A percentile compares a stretch with the other conserved stretches of the same genome.
Evolutionary conservation across 208 protist species (phyloP).

Genomic region (Leishmania aethiopica): DNA sequence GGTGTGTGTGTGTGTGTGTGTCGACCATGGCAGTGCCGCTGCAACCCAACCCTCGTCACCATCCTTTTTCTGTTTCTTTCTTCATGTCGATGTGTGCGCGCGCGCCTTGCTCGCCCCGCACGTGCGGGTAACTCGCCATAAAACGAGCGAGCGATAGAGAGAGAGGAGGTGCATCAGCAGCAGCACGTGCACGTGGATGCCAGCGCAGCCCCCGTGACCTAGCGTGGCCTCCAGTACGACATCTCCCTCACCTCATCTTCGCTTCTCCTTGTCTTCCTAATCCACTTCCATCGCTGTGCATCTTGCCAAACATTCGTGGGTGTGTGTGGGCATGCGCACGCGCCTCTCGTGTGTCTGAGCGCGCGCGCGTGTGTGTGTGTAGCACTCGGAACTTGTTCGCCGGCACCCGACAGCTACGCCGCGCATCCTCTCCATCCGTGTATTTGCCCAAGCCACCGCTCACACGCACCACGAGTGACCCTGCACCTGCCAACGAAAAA

Average conservation of each 20-base stretch:
- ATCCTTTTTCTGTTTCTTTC: background rate
- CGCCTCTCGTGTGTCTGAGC: background rate
- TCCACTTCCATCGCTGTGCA: background rate
- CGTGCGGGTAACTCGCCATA: too few species aligned
- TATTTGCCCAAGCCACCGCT: background rate
- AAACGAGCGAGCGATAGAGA: too few species aligned
- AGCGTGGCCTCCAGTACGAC: background rate
- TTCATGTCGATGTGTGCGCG: background rate
- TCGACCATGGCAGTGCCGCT: background rate
- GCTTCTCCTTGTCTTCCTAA: background rate
- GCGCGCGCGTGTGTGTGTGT: background rate
- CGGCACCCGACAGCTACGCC: background rate
- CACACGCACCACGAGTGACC: background rate
- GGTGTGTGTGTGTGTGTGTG: background rate
- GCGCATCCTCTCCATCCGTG: background rate
- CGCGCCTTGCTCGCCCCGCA: background rate
- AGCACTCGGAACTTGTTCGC: background rate
- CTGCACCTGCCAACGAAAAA: background rate
- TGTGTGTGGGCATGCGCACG: background rate
- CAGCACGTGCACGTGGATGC: background rate
- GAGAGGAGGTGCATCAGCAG: background rate
- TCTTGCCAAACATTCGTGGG: background rate
- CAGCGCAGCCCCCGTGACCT: background rate
- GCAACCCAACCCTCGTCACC: background rate
- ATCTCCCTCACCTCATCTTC: background rate